Evolutionary conservation across 1,284 basidiomycete species (phyloP).

Genomic region (Ceratobasidium theobromae): DNA sequence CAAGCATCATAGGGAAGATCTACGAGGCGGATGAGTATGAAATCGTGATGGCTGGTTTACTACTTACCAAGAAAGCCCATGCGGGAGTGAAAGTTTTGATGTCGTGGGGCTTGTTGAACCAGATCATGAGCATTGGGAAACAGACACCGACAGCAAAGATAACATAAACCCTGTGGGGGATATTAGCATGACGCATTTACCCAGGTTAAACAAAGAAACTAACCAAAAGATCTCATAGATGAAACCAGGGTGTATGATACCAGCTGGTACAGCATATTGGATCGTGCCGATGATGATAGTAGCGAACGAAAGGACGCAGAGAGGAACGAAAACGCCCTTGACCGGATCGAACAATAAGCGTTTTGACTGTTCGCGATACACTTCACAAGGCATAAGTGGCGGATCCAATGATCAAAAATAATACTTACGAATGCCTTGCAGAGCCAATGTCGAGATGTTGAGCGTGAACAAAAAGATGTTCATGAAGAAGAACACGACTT

Average conservation of each 20-base stretch:
- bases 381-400: conserved; percentile 8
- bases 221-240: conserved; percentile 26
- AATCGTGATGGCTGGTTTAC: too few species aligned
- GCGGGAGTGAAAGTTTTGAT: conserved; percentile 36
- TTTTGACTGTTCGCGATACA: conserved; percentile 23
- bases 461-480: conserved; percentile 32
- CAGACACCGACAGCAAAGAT: conserved; percentile 26
- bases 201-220: neutral
- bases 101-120: conserved; percentile 35
- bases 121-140: conserved; percentile 32
- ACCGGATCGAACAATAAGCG: conserved; percentile 33
- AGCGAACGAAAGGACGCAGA: conserved; percentile 33
- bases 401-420: too few species aligned
- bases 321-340: conserved; percentile 35
- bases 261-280: conserved; percentile 34
- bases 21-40: neutral
- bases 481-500: conserved; percentile 33
- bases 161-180: conserved; percentile 2
- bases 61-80: conserved; percentile 34
- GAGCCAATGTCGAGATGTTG: conserved; percentile 22
- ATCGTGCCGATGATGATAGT: conserved; percentile 34
- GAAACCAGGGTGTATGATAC: conserved; percentile 27
- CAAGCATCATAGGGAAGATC: conserved; percentile 31
- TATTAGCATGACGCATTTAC: neutral
- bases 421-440: conserved; percentile 27